These are phyloP conservation scores for Batrachochytrium dendrobatidis DNA, from an alignment of 371 early-diverging fungal genomes.

Conservation along the genomic window DNA sequence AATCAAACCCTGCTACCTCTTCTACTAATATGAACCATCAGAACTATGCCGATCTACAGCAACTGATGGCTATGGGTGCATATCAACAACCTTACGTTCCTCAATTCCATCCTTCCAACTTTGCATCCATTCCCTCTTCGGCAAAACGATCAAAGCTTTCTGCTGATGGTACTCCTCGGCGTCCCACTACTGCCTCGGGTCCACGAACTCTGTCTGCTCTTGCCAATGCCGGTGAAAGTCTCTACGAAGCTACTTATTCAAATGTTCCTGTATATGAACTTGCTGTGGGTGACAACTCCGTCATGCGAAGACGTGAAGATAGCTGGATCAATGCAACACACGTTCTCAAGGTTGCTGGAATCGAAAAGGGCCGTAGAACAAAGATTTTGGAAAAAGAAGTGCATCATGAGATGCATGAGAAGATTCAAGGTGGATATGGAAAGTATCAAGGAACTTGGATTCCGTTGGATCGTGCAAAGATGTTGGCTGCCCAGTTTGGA, in stretches of 20 bases:
- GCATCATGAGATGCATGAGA: constrained; percentile 69
- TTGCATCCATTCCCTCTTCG: constrained; percentile 2
- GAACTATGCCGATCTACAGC: neutral
- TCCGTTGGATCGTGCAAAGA: constrained; percentile 25
- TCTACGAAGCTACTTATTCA: constrained; percentile 55
- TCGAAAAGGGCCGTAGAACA: constrained; percentile 78
- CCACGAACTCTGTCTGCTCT: constrained; percentile 1
- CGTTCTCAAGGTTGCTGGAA: constrained; percentile 79
- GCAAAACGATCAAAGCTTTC: constrained; percentile 1
- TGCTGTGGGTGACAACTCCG: constrained; percentile 61
- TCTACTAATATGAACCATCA: neutral
- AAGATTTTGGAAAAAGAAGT: constrained; percentile 82
- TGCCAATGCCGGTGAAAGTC: constrained; percentile 8
- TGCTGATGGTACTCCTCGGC: constrained; percentile 7
- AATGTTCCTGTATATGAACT: constrained; percentile 82
- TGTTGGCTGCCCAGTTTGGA: constrained; percentile 24
- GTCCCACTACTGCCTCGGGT: neutral
- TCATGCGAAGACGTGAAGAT: constrained; percentile 74
- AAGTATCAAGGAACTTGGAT: constrained; percentile 88
- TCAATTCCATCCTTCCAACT: constrained; percentile 11
- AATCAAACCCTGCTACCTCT: neutral
- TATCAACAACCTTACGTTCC: constrained; percentile 3
- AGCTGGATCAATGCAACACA: constrained; percentile 86
- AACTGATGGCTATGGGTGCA: neutral
- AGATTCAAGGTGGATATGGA: constrained; percentile 94